Conservation (phyloP, 768 basidiomycete species). For the Boletus rufocinnamomeus region DNA sequence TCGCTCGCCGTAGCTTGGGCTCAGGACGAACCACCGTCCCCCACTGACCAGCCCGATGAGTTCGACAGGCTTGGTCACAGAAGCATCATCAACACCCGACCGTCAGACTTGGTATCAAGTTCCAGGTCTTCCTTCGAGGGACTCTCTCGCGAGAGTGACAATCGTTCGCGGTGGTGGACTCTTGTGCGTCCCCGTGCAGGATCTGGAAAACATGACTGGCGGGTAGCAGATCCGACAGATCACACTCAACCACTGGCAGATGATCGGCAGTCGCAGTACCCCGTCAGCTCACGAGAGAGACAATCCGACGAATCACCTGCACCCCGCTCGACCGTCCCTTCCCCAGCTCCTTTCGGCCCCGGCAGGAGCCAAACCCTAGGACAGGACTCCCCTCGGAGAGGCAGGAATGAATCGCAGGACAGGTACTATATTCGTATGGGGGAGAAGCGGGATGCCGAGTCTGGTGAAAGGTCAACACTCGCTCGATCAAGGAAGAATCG, state of each 20-base stretch:
- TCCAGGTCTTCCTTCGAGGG: constrained; percentile 44
- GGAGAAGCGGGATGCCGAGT: constrained; percentile 30
- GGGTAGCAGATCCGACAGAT: neutral
- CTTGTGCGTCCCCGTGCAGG: constrained; percentile 61
- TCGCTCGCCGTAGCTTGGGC: constrained; percentile 65
- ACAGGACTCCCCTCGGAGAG: constrained; percentile 65
- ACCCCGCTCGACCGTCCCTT: constrained; percentile 28
- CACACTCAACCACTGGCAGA: constrained; percentile 7
- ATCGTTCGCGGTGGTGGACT: constrained; percentile 68
- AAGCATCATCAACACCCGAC: constrained; percentile 41
- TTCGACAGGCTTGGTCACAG: constrained; percentile 30
- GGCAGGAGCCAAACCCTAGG: constrained; percentile 60
- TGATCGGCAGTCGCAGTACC: constrained; percentile 21
- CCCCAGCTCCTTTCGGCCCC: constrained; percentile 46
- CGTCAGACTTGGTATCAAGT: constrained; percentile 53
- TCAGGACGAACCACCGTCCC: constrained; percentile 78
- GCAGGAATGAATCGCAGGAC: constrained; percentile 12
- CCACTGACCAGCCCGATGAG: constrained; percentile 49
- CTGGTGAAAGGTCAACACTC: constrained; percentile 30
- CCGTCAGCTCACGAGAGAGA: constrained; percentile 16
- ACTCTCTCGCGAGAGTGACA: constrained; percentile 35
- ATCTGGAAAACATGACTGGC: constrained; percentile 9
- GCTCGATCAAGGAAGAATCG: constrained; percentile 45
- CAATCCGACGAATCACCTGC: constrained; percentile 24
- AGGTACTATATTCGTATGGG: constrained; percentile 20